Base-by-base conservation (phyloP, 768 basidiomycete genomes). In the Hemileccinum rubropunctum region DNA sequence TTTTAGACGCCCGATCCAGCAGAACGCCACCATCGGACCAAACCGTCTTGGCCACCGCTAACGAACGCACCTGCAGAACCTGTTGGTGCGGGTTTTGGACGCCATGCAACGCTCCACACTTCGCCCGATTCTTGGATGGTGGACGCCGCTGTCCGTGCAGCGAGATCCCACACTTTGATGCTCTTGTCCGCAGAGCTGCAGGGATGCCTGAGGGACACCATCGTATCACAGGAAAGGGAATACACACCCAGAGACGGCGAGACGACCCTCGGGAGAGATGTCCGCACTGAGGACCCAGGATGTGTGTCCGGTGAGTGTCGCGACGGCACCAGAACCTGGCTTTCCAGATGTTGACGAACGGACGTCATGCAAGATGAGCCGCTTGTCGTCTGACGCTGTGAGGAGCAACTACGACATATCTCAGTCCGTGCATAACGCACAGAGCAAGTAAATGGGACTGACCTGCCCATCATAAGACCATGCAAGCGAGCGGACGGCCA, bases 391-490 rank as follows among this genome's bases (percentile, higher is more conserved):
- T 3, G 92, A 95, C 3, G 88, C 94, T 37, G 91, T 93, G 45
- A 94, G 73, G 3, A 98, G 76, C 45, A 91, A 77, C 93, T 97
- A 12, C n/a, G 11, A 33, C 21, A 38, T 23, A 36, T 36, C 38
- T 53, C 37, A 54, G 48, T 21, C 23, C 3, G 14, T 30, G 9
- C 11, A 12, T 6, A 14, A 34, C 8, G 15, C 39, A 30, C 27
- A 15, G 13, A 30, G 33, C 9, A 14, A 4, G n/a, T 0, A 8
- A 36, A 35, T 3, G 18, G 8, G 20, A 74, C 82, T 52, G 63
- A 95, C 93, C 67, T 83, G 89, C 1, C 87, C 88, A 65, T 97
- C 94, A 43, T 82, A 78, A 10, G 91, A 93, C 94, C 94, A 98
- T 8, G 88, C 80, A 4, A 97, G 67, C 0, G 88, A 86, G 33